Evolutionary conservation across 129 eudicot genomes (phyloP).

Genomic region (Pulicaria dysenterica): DNA sequence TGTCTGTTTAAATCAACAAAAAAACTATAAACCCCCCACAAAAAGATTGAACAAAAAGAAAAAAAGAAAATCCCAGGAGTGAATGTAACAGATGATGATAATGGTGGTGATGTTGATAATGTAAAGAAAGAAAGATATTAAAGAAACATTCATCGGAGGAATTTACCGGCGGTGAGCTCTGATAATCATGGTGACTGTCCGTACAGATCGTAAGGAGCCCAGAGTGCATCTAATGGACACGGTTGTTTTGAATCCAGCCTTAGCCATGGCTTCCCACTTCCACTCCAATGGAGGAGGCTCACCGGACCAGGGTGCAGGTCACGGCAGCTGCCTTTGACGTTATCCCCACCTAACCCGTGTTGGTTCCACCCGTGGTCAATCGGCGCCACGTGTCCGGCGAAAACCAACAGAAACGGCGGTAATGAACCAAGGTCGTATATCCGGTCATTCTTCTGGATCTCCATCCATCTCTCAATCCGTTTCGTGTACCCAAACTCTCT

Average conservation of each 20-base stretch:
- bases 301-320: constrained; percentile 97
- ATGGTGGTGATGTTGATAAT: constrained; percentile 12
- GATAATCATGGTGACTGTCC: constrained; percentile 40
- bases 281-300: constrained; percentile 89
- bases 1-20: constrained; percentile 23
- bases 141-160: constrained; percentile 38
- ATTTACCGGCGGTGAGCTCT: constrained; percentile 56
- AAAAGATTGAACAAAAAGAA: not conserved
- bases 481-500: constrained; percentile 75
- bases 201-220: constrained; percentile 93
- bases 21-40: constrained; percentile 30
- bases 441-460: constrained; percentile 75
- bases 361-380: constrained; percentile 97
- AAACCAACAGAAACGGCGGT: constrained; percentile 89
- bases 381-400: constrained; percentile 92
- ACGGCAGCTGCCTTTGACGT: constrained; percentile 85
- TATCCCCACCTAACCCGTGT: constrained; percentile 95
- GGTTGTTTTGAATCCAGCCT: constrained; percentile 68
- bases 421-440: constrained; percentile 94
- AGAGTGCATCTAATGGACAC: constrained; percentile 78
- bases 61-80: not conserved
- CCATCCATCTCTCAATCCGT: constrained; percentile 92
- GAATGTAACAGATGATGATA: not conserved
- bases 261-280: constrained; percentile 93
- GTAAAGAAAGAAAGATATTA: constrained; percentile 7